Evolutionary conservation across 129 eudicot genomes (phyloP).

Genomic region (Sambucus nigra): DNA sequence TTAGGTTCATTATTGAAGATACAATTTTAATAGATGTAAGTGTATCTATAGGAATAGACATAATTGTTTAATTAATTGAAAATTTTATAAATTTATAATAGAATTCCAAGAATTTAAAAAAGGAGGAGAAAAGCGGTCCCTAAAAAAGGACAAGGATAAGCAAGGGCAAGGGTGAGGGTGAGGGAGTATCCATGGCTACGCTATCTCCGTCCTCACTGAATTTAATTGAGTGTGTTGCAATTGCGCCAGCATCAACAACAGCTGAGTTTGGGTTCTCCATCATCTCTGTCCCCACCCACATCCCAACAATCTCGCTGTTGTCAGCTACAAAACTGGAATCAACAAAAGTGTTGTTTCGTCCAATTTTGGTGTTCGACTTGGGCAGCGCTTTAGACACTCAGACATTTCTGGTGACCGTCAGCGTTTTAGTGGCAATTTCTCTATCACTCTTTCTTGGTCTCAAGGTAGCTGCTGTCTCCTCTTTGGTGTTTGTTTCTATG

Average conservation of each 20-base stretch:
- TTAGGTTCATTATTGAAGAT: too few relatives aligned
- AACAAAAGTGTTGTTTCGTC: conserved; percentile 24
- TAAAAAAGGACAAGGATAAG: too few relatives aligned
- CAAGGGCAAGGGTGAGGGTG: too few relatives aligned
- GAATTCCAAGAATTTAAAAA: too few relatives aligned
- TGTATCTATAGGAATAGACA: too few relatives aligned
- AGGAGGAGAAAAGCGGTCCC: too few relatives aligned
- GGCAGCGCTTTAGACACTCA: conserved; percentile 74
- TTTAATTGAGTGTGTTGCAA: not conserved
- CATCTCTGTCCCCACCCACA: conserved; percentile 20
- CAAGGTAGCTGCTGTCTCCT: conserved; percentile 38
- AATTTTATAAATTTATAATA: too few relatives aligned
- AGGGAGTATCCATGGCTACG: conserved; percentile 2
- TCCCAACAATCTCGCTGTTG: conserved; percentile 28
- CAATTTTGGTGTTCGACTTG: conserved; percentile 58
- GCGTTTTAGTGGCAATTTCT: conserved; percentile 75
- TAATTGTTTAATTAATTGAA: too few relatives aligned
- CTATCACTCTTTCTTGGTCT: conserved; percentile 92
- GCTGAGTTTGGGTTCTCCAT: conserved; percentile 19
- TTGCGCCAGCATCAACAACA: conserved; percentile 27
- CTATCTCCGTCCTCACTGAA: not conserved
- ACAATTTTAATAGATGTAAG: too few relatives aligned
- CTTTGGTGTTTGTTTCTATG: not conserved
- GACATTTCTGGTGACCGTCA: conserved; percentile 65
- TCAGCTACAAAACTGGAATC: conserved; percentile 22